These are phyloP conservation scores for Daldinia eschscholtzii DNA, from an alignment of 2,329 filamentous ascomycete species.

Conservation along the genomic window DNA sequence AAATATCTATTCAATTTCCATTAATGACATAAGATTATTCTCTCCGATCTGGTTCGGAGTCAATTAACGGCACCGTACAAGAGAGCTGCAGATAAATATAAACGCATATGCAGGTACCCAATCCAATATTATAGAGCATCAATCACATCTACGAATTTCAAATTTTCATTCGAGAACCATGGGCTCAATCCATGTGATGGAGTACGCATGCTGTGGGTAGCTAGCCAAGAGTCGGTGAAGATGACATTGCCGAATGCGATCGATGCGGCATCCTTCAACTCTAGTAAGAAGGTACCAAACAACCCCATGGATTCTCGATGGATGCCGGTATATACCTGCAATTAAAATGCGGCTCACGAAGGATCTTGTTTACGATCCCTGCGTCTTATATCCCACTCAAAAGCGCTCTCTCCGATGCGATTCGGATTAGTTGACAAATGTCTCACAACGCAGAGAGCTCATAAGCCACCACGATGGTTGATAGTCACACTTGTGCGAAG, in stretches of 20 bases:
- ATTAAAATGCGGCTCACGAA: constrained; percentile 5
- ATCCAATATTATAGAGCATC: background rate
- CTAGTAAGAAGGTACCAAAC: constrained; percentile 7
- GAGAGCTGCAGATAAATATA: background rate
- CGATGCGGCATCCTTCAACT: constrained; percentile 3
- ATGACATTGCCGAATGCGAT: background rate
- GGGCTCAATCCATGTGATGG: too few species aligned
- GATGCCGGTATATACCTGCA: constrained; percentile 4
- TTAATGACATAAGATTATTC: constrained; percentile 7
- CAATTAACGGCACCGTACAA: background rate
- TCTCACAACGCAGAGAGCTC: constrained; percentile 1
- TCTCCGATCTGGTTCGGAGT: constrained; percentile 3
- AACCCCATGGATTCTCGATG: background rate
- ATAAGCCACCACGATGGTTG: constrained; percentile 5
- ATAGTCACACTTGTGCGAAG: constrained; percentile 13
- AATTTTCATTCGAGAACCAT: background rate
- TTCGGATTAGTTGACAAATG: constrained; percentile 9
- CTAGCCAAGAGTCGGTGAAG: constrained; percentile 13
- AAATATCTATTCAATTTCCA: background rate
- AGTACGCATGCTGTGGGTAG: too few species aligned
- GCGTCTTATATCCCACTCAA: constrained; percentile 25
- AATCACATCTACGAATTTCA: background rate
- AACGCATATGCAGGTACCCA: background rate
- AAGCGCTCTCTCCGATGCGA: constrained; percentile 14
- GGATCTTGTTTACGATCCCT: constrained; percentile 2